Percentiles rank a stretch among this genome's conserved stretches.
phyloP scores from a whole-genome alignment of 768 basidiomycete species.

The Mycena floridula region DNA sequence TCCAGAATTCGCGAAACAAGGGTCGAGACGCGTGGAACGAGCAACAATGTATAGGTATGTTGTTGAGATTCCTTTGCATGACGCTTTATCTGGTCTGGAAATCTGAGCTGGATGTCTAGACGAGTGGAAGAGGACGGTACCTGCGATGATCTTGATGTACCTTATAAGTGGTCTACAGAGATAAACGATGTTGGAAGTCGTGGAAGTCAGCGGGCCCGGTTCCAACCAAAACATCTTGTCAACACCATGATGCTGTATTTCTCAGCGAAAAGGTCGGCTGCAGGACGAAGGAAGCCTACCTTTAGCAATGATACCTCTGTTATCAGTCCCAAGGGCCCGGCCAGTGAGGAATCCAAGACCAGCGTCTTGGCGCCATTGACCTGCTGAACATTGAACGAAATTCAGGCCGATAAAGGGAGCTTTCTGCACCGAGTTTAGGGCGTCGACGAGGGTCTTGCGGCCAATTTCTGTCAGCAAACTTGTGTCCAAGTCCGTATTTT shows the following conservation, averaged over 20 bases:
- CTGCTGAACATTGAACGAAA: constrained; percentile 27
- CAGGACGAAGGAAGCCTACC: constrained; percentile 44
- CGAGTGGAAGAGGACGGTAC: constrained; percentile 36
- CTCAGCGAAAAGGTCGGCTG: constrained; percentile 58
- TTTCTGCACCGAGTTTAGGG: constrained; percentile 76
- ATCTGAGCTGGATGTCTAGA: constrained; percentile 19
- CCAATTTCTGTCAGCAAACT: constrained; percentile 71
- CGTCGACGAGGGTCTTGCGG: constrained; percentile 75
- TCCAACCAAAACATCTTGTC: constrained; percentile 99
- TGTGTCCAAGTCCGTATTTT: no score
- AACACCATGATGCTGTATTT: constrained; percentile 86
- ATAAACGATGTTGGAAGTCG: constrained; percentile 88
- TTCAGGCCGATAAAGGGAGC: no score
- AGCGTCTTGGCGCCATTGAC: constrained; percentile 94
- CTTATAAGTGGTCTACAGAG: constrained; percentile 84
- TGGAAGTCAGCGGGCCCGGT: constrained; percentile 73
- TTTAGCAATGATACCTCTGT: constrained; percentile 91
- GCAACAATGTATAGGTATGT: constrained; percentile 79
- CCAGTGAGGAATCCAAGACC: constrained; percentile 82
- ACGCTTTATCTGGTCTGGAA: constrained; percentile 84
- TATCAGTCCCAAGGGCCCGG: constrained; percentile 91
- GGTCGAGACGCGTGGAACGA: constrained; percentile 84
- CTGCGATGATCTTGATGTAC: constrained; percentile 85
- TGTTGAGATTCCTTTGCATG: constrained; percentile 67
- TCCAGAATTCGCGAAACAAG: constrained; percentile 83